These are phyloP conservation scores for Fusarium sarcochroum DNA, from an alignment of 2,329 filamentous ascomycete species.

Conservation along the genomic window DNA sequence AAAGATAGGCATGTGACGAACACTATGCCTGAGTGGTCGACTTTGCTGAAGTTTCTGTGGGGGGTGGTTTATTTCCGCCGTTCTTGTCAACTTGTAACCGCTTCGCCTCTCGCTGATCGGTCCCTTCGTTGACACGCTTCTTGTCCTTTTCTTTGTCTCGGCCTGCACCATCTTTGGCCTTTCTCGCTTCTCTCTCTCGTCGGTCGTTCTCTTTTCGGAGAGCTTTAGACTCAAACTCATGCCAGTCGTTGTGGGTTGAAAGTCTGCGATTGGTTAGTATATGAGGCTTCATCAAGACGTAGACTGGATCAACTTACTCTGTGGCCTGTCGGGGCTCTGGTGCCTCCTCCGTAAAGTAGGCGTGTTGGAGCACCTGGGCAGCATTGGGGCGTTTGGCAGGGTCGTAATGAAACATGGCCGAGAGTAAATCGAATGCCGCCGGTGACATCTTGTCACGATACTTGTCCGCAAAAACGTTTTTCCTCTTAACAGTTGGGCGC, in stretches of 20 bases:
- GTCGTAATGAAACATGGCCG: constrained; percentile 90
- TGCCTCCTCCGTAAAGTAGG: constrained; percentile 89
- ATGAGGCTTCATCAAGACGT: not conserved
- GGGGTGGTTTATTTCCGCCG: constrained; percentile 25
- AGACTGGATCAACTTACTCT: constrained; percentile 73
- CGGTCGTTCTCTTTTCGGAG: constrained; percentile 90
- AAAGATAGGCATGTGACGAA: not conserved
- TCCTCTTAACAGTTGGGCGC: constrained; percentile 79
- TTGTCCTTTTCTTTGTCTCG: constrained; percentile 56
- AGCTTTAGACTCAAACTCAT: constrained; percentile 98
- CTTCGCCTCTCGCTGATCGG: constrained; percentile 54
- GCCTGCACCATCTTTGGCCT: constrained; percentile 56
- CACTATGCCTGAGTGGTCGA: constrained; percentile 27
- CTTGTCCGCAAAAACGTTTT: constrained; percentile 83
- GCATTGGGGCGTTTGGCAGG: constrained; percentile 87
- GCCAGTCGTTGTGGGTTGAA: constrained; percentile 90
- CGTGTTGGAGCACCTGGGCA: constrained; percentile 85
- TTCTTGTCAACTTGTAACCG: constrained; percentile 52
- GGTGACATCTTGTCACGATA: constrained; percentile 84
- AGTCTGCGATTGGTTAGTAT: constrained; percentile 68
- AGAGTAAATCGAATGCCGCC: constrained; percentile 85
- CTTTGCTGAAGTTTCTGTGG: constrained; percentile 21
- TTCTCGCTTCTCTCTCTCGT: constrained; percentile 67
- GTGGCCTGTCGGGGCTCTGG: constrained; percentile 82
- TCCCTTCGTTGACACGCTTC: constrained; percentile 56